A percentile compares a stretch with the other conserved stretches of the same genome.
Evolutionary conservation across 306 rosid species (phyloP).

Genomic region (Vigna unguiculata): DNA sequence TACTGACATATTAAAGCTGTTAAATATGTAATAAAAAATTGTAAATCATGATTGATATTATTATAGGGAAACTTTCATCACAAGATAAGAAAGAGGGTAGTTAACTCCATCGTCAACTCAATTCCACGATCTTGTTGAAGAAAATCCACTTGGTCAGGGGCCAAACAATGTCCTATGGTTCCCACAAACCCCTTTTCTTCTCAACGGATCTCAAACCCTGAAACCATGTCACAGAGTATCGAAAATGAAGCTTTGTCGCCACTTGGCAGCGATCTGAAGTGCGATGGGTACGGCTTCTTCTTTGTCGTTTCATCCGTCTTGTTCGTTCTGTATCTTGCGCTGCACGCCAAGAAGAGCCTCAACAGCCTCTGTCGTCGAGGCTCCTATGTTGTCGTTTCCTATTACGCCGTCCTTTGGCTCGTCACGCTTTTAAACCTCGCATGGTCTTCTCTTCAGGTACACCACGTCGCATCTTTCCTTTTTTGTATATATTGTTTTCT

Average conservation of each 20-base stretch:
- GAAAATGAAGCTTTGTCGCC: conserved; percentile 16
- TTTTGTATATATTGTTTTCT: neutral
- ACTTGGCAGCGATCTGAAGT: conserved; percentile 41
- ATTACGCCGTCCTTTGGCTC: conserved; percentile 73
- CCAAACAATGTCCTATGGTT: neutral
- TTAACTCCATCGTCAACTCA: neutral
- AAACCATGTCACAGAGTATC: conserved; percentile 13
- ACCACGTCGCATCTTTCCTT: neutral
- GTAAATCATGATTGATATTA: neutral
- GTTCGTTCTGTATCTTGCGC: conserved; percentile 59
- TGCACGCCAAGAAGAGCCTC: conserved; percentile 65
- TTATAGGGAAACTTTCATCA: neutral
- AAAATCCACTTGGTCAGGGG: conserved; percentile 1
- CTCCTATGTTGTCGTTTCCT: conserved; percentile 59
- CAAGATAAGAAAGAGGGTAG: neutral
- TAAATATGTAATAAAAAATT: neutral
- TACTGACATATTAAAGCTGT: neutral
- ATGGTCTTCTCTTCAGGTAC: conserved; percentile 75
- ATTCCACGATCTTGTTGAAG: conserved; percentile 1
- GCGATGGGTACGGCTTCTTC: conserved; percentile 56
- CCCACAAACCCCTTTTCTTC: neutral
- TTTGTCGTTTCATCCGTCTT: conserved; percentile 60
- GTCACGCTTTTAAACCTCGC: conserved; percentile 65
- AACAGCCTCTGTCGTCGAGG: conserved; percentile 56
- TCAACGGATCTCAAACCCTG: neutral